Percentiles rank a stretch among this genome's conserved stretches.
Evolutionary conservation across 2,329 filamentous ascomycete genomes (phyloP).

Genomic region (Paecilomyces fulvus): DNA sequence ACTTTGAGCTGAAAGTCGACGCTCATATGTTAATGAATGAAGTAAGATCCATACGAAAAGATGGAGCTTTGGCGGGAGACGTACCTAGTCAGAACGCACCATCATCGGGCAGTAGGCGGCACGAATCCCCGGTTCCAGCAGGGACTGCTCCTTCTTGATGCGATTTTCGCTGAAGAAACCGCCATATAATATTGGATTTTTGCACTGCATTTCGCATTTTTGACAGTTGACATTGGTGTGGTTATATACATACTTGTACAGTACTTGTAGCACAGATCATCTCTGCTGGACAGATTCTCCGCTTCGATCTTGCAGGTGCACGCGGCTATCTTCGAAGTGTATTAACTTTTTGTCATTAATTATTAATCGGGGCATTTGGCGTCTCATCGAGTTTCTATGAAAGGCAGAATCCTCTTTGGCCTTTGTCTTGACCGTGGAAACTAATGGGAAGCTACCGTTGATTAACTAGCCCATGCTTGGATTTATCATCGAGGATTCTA

Average conservation of each 20-base stretch:
- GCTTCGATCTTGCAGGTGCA: not conserved
- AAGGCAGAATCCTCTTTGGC: not conserved
- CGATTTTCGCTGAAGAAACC: not conserved
- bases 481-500: not conserved
- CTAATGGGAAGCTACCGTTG: not conserved
- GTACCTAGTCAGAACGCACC: not conserved
- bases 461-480: no score
- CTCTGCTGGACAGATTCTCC: not conserved
- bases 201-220: not conserved
- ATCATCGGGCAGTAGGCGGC: not conserved
- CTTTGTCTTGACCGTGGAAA: not conserved
- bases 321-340: not conserved
- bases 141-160: not conserved
- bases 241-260: not conserved
- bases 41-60: constrained; percentile 29
- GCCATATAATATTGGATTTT: not conserved
- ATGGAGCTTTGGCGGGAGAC: constrained; percentile 1
- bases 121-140: constrained; percentile 3
- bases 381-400: not conserved
- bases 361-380: not conserved
- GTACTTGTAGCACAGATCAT: not conserved
- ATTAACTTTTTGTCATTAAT: not conserved
- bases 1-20: constrained; percentile 67
- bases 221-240: not conserved
- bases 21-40: constrained; percentile 47